Evolutionary conservation across 2,329 filamentous ascomycete species (phyloP), one percentile per base, ranked within the genome.

Genomic region (Mariannaea sp.): DNA sequence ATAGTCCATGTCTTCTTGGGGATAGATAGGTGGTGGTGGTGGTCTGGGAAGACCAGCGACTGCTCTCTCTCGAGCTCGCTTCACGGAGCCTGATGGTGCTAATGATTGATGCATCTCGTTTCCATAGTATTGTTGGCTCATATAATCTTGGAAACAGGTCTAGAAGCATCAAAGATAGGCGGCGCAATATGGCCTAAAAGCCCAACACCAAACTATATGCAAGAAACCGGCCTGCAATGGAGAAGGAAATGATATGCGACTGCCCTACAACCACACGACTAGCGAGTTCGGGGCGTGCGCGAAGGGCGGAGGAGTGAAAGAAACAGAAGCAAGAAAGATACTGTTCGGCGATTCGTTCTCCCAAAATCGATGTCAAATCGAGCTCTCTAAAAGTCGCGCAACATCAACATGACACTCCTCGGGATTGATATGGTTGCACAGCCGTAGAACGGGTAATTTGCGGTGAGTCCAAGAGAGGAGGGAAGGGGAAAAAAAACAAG

Each of bases 91-190:
- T 62, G 70, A 74, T 70, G 64, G 60, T 48, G 66, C 66, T 57
- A 71, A 64, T 63, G 72, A 66, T 70, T 71, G 73, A 58, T 82
- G 80, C 79, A 79, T 79, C 60, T 72, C 71, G 69, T 71, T 75
- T 72, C 76, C 81, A 82, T 83, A 71, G 75, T 82, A 76, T 65
- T 68, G 65, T 69, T 73, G 75, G 78, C 75, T 83, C 81, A 83
- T 84, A 76, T 77, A 77, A 67, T 54, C 43, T 46, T 60, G 61
- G 54, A 60, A 55, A 40, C 48, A 59, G 59, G 39, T 56, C 60
- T 48, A 56, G 29, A 53, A 40, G 59, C 56, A 55, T 63, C 57
- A 58, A 60, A 54, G 51, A 40, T 43, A 12, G 56, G 42, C 51
- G 57, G 53, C 39, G 48, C 52, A 49, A 51, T 52, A 53, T 35